Percentiles rank a stretch among this genome's conserved stretches.
Evolutionary conservation across 2,329 filamentous ascomycete genomes (phyloP).

Genomic region (Hypoxylon sp.): DNA sequence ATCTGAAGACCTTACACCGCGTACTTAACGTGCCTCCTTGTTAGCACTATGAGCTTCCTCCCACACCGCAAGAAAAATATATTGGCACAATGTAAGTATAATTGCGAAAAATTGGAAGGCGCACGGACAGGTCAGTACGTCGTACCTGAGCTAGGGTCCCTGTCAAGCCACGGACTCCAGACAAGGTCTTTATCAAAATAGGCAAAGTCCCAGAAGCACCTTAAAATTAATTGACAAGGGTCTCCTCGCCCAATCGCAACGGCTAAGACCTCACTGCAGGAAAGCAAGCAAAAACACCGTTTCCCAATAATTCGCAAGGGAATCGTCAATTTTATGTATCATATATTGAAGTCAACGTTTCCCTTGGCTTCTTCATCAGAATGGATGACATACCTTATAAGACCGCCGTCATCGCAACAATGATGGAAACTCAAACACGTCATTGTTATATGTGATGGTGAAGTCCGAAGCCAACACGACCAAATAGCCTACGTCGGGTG

Average conservation of each 20-base stretch:
- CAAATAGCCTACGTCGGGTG: constrained; percentile 15
- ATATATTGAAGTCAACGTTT: constrained; percentile 25
- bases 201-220: constrained; percentile 47
- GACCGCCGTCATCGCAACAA: constrained; percentile 28
- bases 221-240: constrained; percentile 52
- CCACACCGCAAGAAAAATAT: not conserved
- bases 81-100: constrained; percentile 6
- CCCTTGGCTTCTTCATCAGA: constrained; percentile 15
- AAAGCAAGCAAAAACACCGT: constrained; percentile 38
- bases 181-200: constrained; percentile 36
- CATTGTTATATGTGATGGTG: not conserved
- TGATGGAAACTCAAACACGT: constrained; percentile 14
- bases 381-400: constrained; percentile 21
- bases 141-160: constrained; percentile 33
- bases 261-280: constrained; percentile 30
- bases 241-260: constrained; percentile 40
- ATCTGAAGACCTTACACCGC: constrained; percentile 11
- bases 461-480: not conserved
- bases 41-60: not conserved
- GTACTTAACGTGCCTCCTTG: not conserved
- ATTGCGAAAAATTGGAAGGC: constrained; percentile 10
- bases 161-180: constrained; percentile 36
- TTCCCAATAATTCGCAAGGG: constrained; percentile 4
- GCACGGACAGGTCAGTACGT: constrained; percentile 16
- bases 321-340: constrained; percentile 26